Conservation (phyloP, 306 rosid genomes). For the Datisca glomerata region DNA sequence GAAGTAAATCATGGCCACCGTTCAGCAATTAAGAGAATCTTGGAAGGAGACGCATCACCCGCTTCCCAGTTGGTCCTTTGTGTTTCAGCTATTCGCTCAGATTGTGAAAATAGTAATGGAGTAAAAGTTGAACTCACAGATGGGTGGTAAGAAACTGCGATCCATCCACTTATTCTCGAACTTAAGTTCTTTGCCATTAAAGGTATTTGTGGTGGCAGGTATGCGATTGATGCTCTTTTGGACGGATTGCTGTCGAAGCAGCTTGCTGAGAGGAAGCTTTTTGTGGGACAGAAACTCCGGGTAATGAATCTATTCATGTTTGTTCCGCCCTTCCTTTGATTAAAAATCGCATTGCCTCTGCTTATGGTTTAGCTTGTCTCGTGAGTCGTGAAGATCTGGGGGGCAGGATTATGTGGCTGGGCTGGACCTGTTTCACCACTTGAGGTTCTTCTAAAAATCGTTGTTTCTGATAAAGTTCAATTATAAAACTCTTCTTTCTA, state of each 20-base stretch:
- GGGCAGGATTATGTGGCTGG: constrained; percentile 80
- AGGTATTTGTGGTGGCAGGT: constrained; percentile 42
- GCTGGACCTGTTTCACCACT: constrained; percentile 67
- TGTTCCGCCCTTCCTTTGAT: constrained; percentile 9
- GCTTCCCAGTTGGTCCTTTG: constrained; percentile 66
- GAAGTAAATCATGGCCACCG: constrained; percentile 87
- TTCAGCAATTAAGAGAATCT: constrained; percentile 70
- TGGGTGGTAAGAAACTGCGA: constrained; percentile 44
- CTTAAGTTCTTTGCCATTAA: constrained; percentile 17
- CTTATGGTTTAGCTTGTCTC: constrained; percentile 16
- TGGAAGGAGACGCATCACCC: constrained; percentile 86
- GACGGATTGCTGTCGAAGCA: constrained; percentile 64
- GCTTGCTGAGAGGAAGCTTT: constrained; percentile 53
- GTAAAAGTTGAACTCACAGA: constrained; percentile 70
- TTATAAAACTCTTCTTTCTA: constrained; percentile 1
- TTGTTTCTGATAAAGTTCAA: constrained; percentile 6
- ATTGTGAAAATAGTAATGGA: constrained; percentile 22
- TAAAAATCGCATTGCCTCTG: constrained; percentile 10
- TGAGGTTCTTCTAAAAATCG: constrained; percentile 55
- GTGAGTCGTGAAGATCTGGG: constrained; percentile 61
- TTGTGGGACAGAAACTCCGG: constrained; percentile 88
- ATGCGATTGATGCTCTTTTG: constrained; percentile 60
- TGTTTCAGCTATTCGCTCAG: constrained; percentile 56
- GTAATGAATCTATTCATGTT: constrained; percentile 23
- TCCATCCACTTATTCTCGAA: constrained; percentile 5